These are phyloP conservation scores for Colletotrichum sp. DNA, from an alignment of 2,329 filamentous ascomycete genomes.

Conservation along the genomic window DNA sequence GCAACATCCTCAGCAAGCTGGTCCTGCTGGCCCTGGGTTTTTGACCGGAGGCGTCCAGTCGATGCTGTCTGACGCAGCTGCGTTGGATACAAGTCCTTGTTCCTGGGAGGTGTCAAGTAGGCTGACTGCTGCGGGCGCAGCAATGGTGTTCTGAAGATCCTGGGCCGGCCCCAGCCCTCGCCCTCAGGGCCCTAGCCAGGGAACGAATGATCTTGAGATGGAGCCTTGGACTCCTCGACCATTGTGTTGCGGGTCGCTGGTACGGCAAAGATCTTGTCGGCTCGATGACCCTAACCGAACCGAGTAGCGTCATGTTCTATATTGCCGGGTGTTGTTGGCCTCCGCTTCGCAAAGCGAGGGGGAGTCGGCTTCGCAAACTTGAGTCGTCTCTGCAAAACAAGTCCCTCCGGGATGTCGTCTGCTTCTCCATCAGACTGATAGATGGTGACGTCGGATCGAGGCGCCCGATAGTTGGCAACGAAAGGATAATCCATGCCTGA, in stretches of 20 bases:
- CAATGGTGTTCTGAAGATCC: neutral
- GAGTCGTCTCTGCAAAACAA: constrained; percentile 36
- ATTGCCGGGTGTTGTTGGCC: neutral
- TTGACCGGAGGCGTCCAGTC: neutral
- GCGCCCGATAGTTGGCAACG: constrained; percentile 13
- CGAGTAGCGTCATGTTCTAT: constrained; percentile 30
- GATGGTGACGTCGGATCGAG: neutral
- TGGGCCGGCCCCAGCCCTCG: neutral
- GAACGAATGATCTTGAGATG: constrained; percentile 17
- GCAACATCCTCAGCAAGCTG: neutral
- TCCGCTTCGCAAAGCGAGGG: neutral
- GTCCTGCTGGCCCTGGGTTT: neutral
- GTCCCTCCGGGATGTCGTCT: constrained; percentile 32
- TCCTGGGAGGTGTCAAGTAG: neutral
- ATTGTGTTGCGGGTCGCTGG: constrained; percentile 22
- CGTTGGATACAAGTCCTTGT: neutral
- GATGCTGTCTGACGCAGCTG: constrained; percentile 14
- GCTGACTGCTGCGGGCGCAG: neutral
- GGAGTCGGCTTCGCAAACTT: constrained; percentile 26
- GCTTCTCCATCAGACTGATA: constrained; percentile 1
- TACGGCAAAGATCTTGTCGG: constrained; percentile 16
- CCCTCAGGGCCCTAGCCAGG: neutral
- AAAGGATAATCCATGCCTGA: constrained; percentile 26
- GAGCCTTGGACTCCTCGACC: constrained; percentile 2
- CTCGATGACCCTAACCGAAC: constrained; percentile 16